Conservation (phyloP, 768 basidiomycete species). For the Agaricus subrufescens region DNA sequence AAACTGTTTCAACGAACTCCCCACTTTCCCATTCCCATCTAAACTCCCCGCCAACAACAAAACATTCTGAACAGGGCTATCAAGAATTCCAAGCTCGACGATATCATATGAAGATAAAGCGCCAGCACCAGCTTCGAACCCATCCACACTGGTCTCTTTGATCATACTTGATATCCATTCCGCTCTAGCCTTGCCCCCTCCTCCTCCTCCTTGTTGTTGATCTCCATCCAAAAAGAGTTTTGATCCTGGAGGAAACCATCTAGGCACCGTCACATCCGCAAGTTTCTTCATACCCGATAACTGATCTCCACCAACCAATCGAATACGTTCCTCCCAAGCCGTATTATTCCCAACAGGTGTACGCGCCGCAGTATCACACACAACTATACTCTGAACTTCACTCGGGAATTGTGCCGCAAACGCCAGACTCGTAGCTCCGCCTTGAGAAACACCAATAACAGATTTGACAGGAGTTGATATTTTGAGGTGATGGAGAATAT, state of each 20-base stretch:
- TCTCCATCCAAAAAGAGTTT: neutral
- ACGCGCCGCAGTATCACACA: conserved; percentile 41
- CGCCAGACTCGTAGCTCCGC: conserved; percentile 45
- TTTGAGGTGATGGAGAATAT: conserved; percentile 22
- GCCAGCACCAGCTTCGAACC: conserved; percentile 42
- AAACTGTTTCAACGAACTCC: conserved; percentile 30
- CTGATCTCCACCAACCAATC: conserved; percentile 25
- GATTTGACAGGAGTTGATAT: conserved; percentile 32
- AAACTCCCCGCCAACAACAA: conserved; percentile 43
- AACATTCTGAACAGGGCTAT: conserved; percentile 24
- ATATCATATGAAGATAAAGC: conserved; percentile 44
- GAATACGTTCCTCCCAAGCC: conserved; percentile 45
- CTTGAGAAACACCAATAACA: conserved; percentile 51
- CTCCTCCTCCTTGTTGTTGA: neutral
- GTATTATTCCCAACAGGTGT: conserved; percentile 42
- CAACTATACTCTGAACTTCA: conserved; percentile 36
- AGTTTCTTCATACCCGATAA: conserved; percentile 37
- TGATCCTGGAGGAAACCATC: conserved; percentile 46
- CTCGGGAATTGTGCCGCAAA: conserved; percentile 33
- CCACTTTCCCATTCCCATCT: conserved; percentile 46
- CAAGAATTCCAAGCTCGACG: conserved; percentile 11
- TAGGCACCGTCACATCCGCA: conserved; percentile 34
- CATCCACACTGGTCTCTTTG: conserved; percentile 31
- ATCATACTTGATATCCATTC: conserved; percentile 34
- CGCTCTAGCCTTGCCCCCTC: conserved; percentile 12